Evolutionary conservation across 2,329 filamentous ascomycete species (phyloP).

Genomic region (Fusarium devonianum): DNA sequence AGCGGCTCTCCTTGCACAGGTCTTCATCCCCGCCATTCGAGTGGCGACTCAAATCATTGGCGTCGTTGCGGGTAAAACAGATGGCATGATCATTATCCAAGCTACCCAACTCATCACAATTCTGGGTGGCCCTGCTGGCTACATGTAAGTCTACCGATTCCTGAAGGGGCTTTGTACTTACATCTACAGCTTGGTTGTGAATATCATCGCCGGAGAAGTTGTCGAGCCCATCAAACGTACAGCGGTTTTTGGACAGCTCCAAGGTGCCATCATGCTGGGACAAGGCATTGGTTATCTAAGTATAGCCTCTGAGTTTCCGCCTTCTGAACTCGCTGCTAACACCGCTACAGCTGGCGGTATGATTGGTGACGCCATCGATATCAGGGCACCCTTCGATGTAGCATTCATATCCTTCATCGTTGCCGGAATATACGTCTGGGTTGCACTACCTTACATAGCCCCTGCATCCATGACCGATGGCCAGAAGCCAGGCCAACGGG

Average conservation of each 20-base stretch:
- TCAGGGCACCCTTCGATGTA: constrained; percentile 69
- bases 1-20: constrained; percentile 66
- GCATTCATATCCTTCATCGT: constrained; percentile 65
- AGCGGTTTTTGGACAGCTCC: constrained; percentile 68
- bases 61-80: constrained; percentile 65
- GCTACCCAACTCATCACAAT: constrained; percentile 71
- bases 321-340: not conserved
- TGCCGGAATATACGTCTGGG: constrained; percentile 51
- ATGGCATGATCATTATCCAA: constrained; percentile 74
- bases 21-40: constrained; percentile 69
- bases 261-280: constrained; percentile 73
- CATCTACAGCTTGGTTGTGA: constrained; percentile 61
- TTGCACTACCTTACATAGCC: constrained; percentile 59
- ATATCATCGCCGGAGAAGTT: constrained; percentile 72
- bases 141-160: constrained; percentile 53
- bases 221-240: constrained; percentile 67
- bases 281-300: constrained; percentile 68
- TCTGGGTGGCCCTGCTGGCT: constrained; percentile 72
- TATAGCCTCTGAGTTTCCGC: constrained; percentile 38
- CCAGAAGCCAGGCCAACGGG: constrained; percentile 39
- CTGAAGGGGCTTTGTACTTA: not conserved
- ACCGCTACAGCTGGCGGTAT: constrained; percentile 62
- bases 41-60: constrained; percentile 70
- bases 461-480: constrained; percentile 49
- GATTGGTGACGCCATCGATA: constrained; percentile 68